These are phyloP conservation scores for Phytophthora hybrid DNA, from an alignment of 352 stramenopile species.

Conservation along the genomic window DNA sequence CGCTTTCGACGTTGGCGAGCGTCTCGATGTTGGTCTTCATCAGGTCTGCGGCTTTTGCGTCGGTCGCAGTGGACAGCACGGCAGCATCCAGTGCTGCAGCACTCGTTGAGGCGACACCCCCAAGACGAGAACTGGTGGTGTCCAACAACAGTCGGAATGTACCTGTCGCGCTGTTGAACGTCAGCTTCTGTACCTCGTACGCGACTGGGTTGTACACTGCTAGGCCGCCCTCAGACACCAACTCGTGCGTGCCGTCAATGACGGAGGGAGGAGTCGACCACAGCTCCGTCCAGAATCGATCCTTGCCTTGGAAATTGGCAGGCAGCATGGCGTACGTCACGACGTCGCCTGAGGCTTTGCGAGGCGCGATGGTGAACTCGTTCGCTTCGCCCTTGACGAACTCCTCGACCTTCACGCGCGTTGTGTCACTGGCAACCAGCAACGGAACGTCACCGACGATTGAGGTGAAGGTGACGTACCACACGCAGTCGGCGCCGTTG, in stretches of 20 bases:
- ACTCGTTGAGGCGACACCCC: slow-evolving; percentile 55
- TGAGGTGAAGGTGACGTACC: slow-evolving; percentile 90
- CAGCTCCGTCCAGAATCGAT: slow-evolving; percentile 97
- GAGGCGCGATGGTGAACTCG: slow-evolving; percentile 95
- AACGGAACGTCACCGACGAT: slow-evolving; percentile 84
- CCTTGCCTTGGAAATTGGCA: slow-evolving; percentile 86
- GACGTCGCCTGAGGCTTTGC: slow-evolving; percentile 91
- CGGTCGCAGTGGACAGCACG: slow-evolving; percentile 41
- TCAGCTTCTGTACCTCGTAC: slow-evolving; percentile 93
- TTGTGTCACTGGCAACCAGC: slow-evolving; percentile 59
- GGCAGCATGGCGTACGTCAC: slow-evolving; percentile 89
- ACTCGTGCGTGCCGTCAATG: slow-evolving; percentile 90
- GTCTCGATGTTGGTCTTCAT: slow-evolving; percentile 87
- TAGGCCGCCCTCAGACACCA: slow-evolving; percentile 92
- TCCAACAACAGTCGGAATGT: slow-evolving; percentile 84
- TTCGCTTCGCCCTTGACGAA: slow-evolving; percentile 95
- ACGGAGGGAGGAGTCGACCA: slow-evolving; percentile 85
- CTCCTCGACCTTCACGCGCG: slow-evolving; percentile 77
- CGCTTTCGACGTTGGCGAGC: slow-evolving; percentile 85
- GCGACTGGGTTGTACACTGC: slow-evolving; percentile 91
- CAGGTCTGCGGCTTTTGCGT: slow-evolving; percentile 69
- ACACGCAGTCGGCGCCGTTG: slow-evolving; percentile 63
- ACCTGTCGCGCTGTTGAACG: slow-evolving; percentile 64
- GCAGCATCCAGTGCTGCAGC: slow-evolving; percentile 57
- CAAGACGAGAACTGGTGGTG: slow-evolving; percentile 61